These are phyloP conservation scores for Euphrasia confusa DNA, from an alignment of 257 asterid species.

Conservation along the genomic window DNA sequence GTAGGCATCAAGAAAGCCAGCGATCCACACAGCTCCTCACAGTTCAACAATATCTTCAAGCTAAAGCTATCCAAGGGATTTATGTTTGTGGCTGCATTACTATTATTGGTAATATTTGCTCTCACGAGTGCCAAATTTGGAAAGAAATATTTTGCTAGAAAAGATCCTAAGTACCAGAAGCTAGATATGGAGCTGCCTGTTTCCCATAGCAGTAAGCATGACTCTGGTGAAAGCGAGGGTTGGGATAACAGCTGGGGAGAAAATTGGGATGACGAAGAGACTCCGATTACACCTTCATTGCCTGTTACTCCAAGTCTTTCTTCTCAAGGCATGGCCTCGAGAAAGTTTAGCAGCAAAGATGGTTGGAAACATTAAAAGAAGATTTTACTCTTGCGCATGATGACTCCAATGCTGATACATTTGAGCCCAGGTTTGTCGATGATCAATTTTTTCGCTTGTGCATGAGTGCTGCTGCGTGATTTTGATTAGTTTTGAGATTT, in stretches of 20 bases:
- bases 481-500: slow-evolving; percentile 1
- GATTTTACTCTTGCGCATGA: slow-evolving; percentile 8
- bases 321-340: slow-evolving; percentile 45
- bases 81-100: slow-evolving; percentile 37
- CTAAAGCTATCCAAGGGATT: slow-evolving; percentile 30
- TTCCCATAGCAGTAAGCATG: slow-evolving; percentile 40
- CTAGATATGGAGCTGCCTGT: slow-evolving; percentile 71
- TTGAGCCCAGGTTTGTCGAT: background rate
- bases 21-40: slow-evolving; percentile 29
- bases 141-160: slow-evolving; percentile 35
- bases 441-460: background rate
- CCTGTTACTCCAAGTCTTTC: slow-evolving; percentile 65
- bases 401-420: background rate
- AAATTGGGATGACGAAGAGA: slow-evolving; percentile 84
- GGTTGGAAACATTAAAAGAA: slow-evolving; percentile 69
- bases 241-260: slow-evolving; percentile 89
- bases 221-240: slow-evolving; percentile 41
- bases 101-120: slow-evolving; percentile 31
- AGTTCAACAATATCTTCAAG: slow-evolving; percentile 22
- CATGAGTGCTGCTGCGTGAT: background rate
- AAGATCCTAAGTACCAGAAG: slow-evolving; percentile 44
- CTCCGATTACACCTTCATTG: slow-evolving; percentile 46
- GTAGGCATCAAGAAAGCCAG: slow-evolving; percentile 28
- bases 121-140: slow-evolving; percentile 35
- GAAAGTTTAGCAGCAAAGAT: slow-evolving; percentile 51